These are phyloP conservation scores for Camellia sinensis DNA, from an alignment of 148 eudicot genomes.

Conservation along the genomic window DNA sequence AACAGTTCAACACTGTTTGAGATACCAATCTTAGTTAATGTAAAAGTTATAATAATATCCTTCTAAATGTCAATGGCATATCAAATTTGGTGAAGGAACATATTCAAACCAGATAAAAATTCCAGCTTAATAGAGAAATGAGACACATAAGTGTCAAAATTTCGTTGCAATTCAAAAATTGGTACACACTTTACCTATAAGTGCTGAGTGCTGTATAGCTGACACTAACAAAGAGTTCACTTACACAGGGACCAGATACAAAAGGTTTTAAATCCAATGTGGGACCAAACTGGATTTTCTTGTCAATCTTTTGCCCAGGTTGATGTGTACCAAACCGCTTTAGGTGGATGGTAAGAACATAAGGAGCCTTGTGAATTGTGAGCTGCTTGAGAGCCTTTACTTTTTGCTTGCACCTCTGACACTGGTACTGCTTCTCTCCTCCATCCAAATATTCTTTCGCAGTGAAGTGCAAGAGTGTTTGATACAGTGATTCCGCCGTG, in stretches of 20 bases:
- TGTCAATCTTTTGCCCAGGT: constrained; percentile 78
- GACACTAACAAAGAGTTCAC: constrained; percentile 22
- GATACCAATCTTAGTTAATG: too few species aligned
- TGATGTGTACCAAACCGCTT: constrained; percentile 77
- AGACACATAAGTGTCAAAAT: not conserved
- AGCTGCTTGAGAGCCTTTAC: constrained; percentile 90
- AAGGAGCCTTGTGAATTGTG: constrained; percentile 73
- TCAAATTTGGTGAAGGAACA: not conserved
- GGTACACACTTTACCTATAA: not conserved
- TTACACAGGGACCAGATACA: constrained; percentile 74
- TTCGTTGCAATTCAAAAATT: not conserved
- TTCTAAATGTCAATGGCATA: not conserved
- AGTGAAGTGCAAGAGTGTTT: constrained; percentile 76
- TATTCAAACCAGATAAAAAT: not conserved
- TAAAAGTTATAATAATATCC: not conserved
- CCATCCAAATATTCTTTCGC: constrained; percentile 84
- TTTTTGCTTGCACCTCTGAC: constrained; percentile 85
- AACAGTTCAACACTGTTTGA: too few species aligned
- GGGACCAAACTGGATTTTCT: constrained; percentile 64
- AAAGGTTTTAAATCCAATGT: constrained; percentile 81
- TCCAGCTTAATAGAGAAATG: not conserved
- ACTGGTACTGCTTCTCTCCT: constrained; percentile 82
- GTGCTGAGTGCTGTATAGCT: not conserved
- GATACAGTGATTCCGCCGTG: constrained; percentile 67
- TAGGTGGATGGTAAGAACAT: constrained; percentile 76